Conservation (phyloP, 148 eudicot species). For the Rhododendron henanense region DNA sequence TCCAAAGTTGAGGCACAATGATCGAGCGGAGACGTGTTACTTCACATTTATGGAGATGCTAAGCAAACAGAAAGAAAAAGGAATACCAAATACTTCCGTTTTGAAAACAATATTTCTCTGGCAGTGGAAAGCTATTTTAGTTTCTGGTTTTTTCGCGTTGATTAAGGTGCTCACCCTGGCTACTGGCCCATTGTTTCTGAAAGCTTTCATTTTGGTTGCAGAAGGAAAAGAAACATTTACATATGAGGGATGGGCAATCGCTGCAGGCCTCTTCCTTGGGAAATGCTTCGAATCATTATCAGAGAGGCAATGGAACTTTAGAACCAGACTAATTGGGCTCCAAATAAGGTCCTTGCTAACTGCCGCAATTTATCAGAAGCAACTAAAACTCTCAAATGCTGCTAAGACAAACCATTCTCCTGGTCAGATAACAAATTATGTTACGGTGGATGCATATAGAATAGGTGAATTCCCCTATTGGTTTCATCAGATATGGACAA, state of each 20-base stretch:
- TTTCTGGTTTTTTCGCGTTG: slow-evolving; percentile 47
- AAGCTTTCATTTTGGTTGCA: slow-evolving; percentile 40
- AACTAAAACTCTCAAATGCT: slow-evolving; percentile 37
- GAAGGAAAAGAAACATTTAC: slow-evolving; percentile 24
- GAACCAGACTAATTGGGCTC: slow-evolving; percentile 46
- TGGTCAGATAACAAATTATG: slow-evolving; percentile 52
- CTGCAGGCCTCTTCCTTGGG: slow-evolving; percentile 27
- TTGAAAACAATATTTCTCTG: slow-evolving; percentile 37
- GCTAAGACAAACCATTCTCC: slow-evolving; percentile 40
- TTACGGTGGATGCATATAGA: slow-evolving; percentile 52
- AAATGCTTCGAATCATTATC: slow-evolving; percentile 51
- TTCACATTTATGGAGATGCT: slow-evolving; percentile 26
- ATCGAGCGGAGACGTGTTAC: slow-evolving; percentile 44
- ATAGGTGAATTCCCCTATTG: slow-evolving; percentile 56
- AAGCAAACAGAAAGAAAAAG: slow-evolving; percentile 12
- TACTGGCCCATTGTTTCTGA: slow-evolving; percentile 47
- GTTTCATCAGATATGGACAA: slow-evolving; percentile 63
- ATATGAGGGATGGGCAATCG: slow-evolving; percentile 37
- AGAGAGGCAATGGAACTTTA: slow-evolving; percentile 55
- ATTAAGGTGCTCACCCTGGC: slow-evolving; percentile 48
- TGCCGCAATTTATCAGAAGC: slow-evolving; percentile 55
- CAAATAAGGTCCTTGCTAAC: slow-evolving; percentile 49
- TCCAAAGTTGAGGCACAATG: slow-evolving; percentile 37
- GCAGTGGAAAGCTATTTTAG: slow-evolving; percentile 33
- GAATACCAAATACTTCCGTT: slow-evolving; percentile 15